A percentile compares a stretch with the other conserved stretches of the same genome.
Evolutionary conservation across 306 rosid species (phyloP).

Genomic region (Betula pendula): DNA sequence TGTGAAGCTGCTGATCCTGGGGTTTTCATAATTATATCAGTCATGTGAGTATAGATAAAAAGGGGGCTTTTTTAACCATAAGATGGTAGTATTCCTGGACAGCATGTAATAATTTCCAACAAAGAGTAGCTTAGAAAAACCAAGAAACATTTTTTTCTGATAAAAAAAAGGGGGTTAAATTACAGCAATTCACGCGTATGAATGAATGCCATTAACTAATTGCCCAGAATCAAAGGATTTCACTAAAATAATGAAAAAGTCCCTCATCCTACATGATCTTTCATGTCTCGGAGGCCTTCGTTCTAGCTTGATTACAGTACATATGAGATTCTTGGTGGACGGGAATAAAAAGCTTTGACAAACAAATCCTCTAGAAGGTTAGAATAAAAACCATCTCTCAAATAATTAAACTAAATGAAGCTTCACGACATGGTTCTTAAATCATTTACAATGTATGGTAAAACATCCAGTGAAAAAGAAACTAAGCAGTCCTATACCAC

Average conservation of each 20-base stretch:
- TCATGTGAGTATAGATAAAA: constrained; percentile 33
- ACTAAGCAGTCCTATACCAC: not conserved
- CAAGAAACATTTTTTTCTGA: not conserved
- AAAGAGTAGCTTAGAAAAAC: not conserved
- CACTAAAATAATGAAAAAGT: not conserved
- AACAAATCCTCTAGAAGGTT: not conserved
- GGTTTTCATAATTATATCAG: constrained; percentile 36
- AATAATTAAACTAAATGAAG: not conserved
- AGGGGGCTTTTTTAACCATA: constrained; percentile 51
- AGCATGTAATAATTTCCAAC: constrained; percentile 56
- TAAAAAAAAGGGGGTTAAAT: not conserved
- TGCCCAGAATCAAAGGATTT: not conserved
- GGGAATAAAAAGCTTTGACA: constrained; percentile 1
- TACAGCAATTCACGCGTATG: not conserved
- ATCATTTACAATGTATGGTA: not conserved
- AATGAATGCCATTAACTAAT: not conserved
- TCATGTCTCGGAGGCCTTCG: too few relatives aligned
- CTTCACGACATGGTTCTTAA: not conserved
- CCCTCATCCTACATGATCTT: too few relatives aligned
- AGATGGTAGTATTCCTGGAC: constrained; percentile 71
- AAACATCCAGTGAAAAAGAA: not conserved
- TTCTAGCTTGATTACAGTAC: too few relatives aligned
- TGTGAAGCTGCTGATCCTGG: constrained; percentile 33
- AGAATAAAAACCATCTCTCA: constrained; percentile 8
- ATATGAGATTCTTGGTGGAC: too few relatives aligned